phyloP scores from a whole-genome alignment of 2,329 filamentous ascomycete genomes.

The Trichoderma pleuroti region DNA sequence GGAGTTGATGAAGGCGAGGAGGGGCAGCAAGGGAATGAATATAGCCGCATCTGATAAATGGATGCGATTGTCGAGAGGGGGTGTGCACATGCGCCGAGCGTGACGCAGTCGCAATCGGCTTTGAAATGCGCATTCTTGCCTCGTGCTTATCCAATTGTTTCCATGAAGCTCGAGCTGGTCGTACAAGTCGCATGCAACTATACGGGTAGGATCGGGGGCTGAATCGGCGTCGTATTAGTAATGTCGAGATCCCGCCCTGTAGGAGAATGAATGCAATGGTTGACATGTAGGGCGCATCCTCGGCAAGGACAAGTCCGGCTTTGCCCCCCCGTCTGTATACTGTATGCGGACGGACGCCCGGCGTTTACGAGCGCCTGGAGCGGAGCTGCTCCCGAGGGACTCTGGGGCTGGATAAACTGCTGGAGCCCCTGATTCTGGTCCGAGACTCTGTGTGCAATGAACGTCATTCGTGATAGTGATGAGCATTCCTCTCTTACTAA shows the following conservation, averaged over 20 bases:
- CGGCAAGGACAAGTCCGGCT: no score
- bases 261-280: not conserved
- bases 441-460: no score
- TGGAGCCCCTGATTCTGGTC: no score
- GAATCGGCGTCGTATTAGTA: not conserved
- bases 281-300: not conserved
- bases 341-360: not conserved
- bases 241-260: not conserved
- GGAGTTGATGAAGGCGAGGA: conserved; percentile 4
- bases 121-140: not conserved
- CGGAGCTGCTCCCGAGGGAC: no score
- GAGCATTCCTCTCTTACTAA: no score
- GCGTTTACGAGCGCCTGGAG: not conserved
- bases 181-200: not conserved
- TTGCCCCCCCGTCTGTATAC: not conserved
- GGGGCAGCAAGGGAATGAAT: not conserved
- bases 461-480: no score
- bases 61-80: not conserved
- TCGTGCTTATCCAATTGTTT: not conserved
- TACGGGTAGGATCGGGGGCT: not conserved
- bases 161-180: not conserved
- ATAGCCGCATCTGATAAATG: not conserved
- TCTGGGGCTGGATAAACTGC: no score
- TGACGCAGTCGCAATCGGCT: not conserved
- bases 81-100: not conserved